Conservation (phyloP, 108 stramenopile species). For the Cyclotella kingstonii region DNA sequence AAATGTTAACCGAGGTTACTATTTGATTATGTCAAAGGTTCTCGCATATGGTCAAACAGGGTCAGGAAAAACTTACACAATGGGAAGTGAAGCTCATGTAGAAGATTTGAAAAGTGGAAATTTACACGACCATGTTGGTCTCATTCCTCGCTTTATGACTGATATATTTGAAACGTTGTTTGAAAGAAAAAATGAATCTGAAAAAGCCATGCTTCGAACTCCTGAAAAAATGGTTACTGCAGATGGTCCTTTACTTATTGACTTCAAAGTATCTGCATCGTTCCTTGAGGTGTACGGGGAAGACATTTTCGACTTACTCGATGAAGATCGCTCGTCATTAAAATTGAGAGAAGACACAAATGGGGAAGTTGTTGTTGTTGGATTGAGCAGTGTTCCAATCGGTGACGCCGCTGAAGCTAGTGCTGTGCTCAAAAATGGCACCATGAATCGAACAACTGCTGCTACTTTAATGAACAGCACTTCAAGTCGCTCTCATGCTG, state of each 20-base stretch:
- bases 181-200: conserved; percentile 27
- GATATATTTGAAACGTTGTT: conserved; percentile 72
- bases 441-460: conserved; percentile 89
- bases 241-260: conserved; percentile 35
- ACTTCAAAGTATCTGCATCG: conserved; percentile 67
- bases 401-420: conserved; percentile 48
- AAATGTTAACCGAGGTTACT: background rate
- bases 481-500: conserved; percentile 80
- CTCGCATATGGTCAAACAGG: conserved; percentile 73
- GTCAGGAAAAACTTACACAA: conserved; percentile 65
- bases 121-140: conserved; percentile 54
- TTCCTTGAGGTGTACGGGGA: conserved; percentile 96
- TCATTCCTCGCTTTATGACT: conserved; percentile 87
- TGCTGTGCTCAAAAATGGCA: conserved; percentile 82
- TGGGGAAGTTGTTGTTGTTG: conserved; percentile 44
- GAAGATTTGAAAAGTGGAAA: conserved; percentile 37
- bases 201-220: conserved; percentile 35
- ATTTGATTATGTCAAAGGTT: conserved; percentile 6
- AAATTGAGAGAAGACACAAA: conserved; percentile 60
- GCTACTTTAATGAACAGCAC: conserved; percentile 90
- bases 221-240: background rate
- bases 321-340: conserved; percentile 59
- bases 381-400: conserved; percentile 37
- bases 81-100: conserved; percentile 82
- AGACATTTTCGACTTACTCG: conserved; percentile 89